phyloP scores from a whole-genome alignment of 257 asterid genomes.

The Leonotis leonurus region DNA sequence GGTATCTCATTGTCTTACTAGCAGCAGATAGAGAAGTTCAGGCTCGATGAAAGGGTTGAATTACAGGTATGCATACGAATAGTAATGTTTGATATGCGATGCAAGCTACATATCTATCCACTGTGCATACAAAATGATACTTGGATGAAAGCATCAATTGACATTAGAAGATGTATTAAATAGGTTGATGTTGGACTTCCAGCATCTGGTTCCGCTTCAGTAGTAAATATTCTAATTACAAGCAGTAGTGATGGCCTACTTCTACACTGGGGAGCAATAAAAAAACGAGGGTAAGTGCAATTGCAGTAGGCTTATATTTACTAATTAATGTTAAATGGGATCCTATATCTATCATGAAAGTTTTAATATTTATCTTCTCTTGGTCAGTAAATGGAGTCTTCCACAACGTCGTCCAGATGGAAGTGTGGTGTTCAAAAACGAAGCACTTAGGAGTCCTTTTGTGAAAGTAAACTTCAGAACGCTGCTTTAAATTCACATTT shows the following conservation, averaged over 20 bases:
- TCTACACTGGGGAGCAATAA: slow-evolving; percentile 93
- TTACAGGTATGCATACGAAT: slow-evolving; percentile 54
- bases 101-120: neutral
- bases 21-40: slow-evolving; percentile 73
- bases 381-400: slow-evolving; percentile 68
- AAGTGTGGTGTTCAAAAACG: slow-evolving; percentile 61
- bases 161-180: slow-evolving; percentile 22
- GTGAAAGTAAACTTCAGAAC: slow-evolving; percentile 51
- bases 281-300: slow-evolving; percentile 46
- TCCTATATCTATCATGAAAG: neutral
- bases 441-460: slow-evolving; percentile 87
- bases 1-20: slow-evolving; percentile 1
- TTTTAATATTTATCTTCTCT: neutral
- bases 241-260: slow-evolving; percentile 42
- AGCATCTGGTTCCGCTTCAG: slow-evolving; percentile 38
- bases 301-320: slow-evolving; percentile 5
- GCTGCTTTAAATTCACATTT: neutral
- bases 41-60: slow-evolving; percentile 61
- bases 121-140: neutral
- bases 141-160: slow-evolving; percentile 6
- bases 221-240: slow-evolving; percentile 52
- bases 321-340: slow-evolving; percentile 5
- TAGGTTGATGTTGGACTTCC: slow-evolving; percentile 79
- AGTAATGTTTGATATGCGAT: slow-evolving; percentile 8
- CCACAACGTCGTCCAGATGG: slow-evolving; percentile 75